Base-by-base conservation (phyloP, 1,139 yeast genomes). In the Diutina sp. region DNA sequence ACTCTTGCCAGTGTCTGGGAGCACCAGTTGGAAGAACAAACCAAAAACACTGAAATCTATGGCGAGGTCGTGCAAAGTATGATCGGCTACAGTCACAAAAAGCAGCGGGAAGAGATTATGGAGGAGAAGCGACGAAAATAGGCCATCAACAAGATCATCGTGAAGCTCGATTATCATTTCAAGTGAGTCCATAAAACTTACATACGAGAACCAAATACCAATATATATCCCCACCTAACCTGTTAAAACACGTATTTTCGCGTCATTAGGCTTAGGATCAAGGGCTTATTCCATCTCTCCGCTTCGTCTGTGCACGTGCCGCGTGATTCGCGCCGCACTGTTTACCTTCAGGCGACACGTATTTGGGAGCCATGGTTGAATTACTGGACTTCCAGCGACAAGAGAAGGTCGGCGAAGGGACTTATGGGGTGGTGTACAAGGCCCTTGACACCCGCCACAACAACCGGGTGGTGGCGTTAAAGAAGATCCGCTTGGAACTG, bases 401-500 rank as follows among this genome's bases (percentile, higher is more conserved):
- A 63, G 99, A 93, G 71, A 93, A 93, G 71, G 90, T 93, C 55
- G 99, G 99, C 51, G 99, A 95, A 44, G 84, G 93, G 61, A 93
- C 99, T 4, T 93, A 93, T 68, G 99, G 99, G 61, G 99, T 93
- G 57, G 99, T 93, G 30, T 95, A 93, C 73, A 93, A 93, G 70
- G 99, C 99, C 2, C 77, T 90, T 54, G 98, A 93, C 68, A 82
- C 87, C 58, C 55, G 85, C 62, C 91, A 93, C 70, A 88, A 89
- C 65, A 90, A 91, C 73, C 77, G 98, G 57, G 82, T 91, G 32
- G 99, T 93, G 54, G 99, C 99, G 0, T 75, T 95, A 64, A 93
- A 93, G 70, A 93, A 93, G 72, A 93, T 93, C 69, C 81, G 99
- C 59, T 77, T 95, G 58, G 99, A 95, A 68, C 90, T 96, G 54